Percentiles rank a stretch among this genome's conserved stretches.
These are phyloP conservation scores for Rosa persica DNA, from an alignment of 306 rosid genomes.

Conservation along the genomic window DNA sequence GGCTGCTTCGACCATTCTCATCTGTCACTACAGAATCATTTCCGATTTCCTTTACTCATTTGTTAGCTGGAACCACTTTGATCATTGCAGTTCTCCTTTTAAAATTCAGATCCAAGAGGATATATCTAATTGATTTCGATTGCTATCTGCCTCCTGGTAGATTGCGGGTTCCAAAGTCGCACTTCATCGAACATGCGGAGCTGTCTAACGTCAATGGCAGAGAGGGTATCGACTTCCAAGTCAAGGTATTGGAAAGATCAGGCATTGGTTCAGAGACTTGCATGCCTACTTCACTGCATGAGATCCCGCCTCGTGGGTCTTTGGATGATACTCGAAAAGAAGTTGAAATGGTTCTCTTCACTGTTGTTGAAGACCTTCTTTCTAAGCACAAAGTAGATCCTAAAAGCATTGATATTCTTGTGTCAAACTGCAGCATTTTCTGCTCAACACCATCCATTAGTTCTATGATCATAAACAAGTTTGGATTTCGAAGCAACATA, in stretches of 20 bases:
- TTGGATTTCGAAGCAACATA: conserved; percentile 58
- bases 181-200: conserved; percentile 43
- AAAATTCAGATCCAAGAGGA: conserved; percentile 24
- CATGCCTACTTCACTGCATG: conserved; percentile 52
- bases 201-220: not conserved
- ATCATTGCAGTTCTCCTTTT: conserved; percentile 33
- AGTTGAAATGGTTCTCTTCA: conserved; percentile 54
- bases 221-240: conserved; percentile 41
- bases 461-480: conserved; percentile 60
- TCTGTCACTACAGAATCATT: conserved; percentile 2
- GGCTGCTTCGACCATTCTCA: conserved; percentile 3
- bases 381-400: conserved; percentile 52
- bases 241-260: conserved; percentile 51
- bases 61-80: conserved; percentile 33
- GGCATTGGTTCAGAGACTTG: conserved; percentile 64
- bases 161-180: conserved; percentile 36
- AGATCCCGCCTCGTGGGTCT: conserved; percentile 40
- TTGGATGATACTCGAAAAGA: conserved; percentile 29
- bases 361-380: conserved; percentile 46
- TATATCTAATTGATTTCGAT: conserved; percentile 62
- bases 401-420: conserved; percentile 64
- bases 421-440: conserved; percentile 68
- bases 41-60: conserved; percentile 30
- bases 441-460: conserved; percentile 75
- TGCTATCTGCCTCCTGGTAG: conserved; percentile 55